phyloP scores from a whole-genome alignment of 441 rosid genomes.

The Populus tomentosa region DNA sequence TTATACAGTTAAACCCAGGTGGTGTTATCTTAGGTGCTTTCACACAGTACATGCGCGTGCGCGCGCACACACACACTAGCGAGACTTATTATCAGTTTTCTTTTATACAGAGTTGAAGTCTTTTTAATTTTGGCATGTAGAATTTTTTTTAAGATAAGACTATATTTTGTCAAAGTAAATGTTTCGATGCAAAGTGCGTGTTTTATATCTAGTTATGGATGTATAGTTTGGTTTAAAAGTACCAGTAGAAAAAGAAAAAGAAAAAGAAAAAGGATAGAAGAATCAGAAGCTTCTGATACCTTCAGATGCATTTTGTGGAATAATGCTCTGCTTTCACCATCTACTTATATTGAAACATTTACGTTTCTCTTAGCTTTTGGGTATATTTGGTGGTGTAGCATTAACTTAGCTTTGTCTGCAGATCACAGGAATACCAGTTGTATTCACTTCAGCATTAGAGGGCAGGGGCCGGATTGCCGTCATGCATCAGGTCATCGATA shows the following conservation, averaged over 20 bases:
- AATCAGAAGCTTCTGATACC: background rate
- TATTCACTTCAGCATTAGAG: constrained; percentile 79
- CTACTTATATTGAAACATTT: background rate
- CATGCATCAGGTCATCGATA: constrained; percentile 63
- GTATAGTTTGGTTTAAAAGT: background rate
- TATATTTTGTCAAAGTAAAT: too few relatives aligned
- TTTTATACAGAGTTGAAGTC: background rate
- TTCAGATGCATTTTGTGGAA: background rate
- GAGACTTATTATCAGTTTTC: background rate
- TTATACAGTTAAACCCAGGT: background rate
- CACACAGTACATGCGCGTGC: background rate
- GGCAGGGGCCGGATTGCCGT: constrained; percentile 75
- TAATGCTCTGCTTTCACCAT: background rate
- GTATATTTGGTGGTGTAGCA: background rate
- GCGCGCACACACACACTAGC: background rate
- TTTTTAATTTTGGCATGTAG: too few relatives aligned
- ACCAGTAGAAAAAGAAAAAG: background rate
- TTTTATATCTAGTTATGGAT: background rate
- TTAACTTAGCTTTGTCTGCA: constrained; percentile 24
- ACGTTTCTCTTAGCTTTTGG: background rate
- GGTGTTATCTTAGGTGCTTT: background rate
- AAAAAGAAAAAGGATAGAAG: background rate
- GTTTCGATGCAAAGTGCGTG: too few relatives aligned
- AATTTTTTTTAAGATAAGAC: too few relatives aligned
- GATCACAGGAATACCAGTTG: constrained; percentile 79